These are phyloP conservation scores for Hypoxylon sp. DNA, from an alignment of 2,329 filamentous ascomycete genomes.

Conservation along the genomic window DNA sequence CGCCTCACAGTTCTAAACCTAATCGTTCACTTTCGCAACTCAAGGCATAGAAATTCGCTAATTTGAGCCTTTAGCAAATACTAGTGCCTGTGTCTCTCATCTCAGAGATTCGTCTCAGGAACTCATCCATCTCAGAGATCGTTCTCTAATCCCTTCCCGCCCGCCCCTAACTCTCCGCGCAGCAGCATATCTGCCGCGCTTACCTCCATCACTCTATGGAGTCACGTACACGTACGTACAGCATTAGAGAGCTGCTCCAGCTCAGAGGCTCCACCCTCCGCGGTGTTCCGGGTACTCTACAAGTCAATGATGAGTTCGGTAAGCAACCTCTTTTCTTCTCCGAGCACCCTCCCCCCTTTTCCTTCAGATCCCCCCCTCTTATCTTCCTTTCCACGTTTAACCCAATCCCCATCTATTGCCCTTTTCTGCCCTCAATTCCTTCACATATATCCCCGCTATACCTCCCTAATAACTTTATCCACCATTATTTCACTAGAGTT, in stretches of 20 bases:
- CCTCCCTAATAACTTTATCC: not conserved
- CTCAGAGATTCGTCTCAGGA: not conserved
- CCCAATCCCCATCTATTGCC: not conserved
- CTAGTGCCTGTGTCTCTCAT: not conserved
- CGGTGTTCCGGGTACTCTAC: constrained; percentile 41
- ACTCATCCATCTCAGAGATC: constrained; percentile 1
- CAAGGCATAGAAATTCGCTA: constrained; percentile 57
- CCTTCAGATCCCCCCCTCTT: not conserved
- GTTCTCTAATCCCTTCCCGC: constrained; percentile 59
- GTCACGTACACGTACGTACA: constrained; percentile 60
- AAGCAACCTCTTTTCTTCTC: constrained; percentile 36
- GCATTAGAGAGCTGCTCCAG: constrained; percentile 61
- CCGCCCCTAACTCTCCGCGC: constrained; percentile 55
- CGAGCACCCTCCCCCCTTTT: not conserved
- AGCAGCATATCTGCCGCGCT: constrained; percentile 59
- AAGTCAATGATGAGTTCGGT: constrained; percentile 60
- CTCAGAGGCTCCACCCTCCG: constrained; percentile 51
- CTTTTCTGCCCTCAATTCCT: constrained; percentile 37
- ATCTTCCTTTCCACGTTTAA: not conserved
- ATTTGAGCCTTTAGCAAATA: constrained; percentile 32
- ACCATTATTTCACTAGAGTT: not conserved
- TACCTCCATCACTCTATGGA: constrained; percentile 60
- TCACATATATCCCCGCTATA: not conserved
- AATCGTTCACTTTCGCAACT: constrained; percentile 53
- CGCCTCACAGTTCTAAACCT: not conserved